Conservation (phyloP, 768 basidiomycete genomes). For the Hortiboletus flavorubellus region DNA sequence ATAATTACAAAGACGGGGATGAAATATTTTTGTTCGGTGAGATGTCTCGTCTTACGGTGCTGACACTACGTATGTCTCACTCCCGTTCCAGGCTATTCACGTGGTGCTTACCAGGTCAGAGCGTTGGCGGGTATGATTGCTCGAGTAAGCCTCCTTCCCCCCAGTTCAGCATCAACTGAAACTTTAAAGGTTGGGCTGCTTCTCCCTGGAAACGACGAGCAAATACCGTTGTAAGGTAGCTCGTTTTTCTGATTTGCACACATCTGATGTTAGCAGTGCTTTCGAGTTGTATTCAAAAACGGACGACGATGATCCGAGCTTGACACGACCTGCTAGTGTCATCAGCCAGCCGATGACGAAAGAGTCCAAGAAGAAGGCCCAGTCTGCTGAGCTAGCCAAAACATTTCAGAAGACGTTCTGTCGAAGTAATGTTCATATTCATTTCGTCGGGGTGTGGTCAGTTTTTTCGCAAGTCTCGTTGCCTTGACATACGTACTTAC, state of each 20-base stretch:
- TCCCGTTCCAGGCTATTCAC: constrained; percentile 38
- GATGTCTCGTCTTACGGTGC: background rate
- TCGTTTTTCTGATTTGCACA: background rate
- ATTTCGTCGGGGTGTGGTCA: constrained; percentile 47
- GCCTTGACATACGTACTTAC: background rate
- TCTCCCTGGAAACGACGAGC: constrained; percentile 38
- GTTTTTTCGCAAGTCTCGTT: background rate
- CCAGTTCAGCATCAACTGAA: background rate
- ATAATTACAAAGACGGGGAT: constrained; percentile 38
- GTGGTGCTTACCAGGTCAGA: constrained; percentile 47
- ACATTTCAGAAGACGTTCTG: constrained; percentile 38
- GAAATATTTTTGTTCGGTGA: constrained; percentile 41
- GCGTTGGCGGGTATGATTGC: constrained; percentile 43
- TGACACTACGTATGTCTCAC: background rate
- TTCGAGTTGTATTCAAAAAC: constrained; percentile 37
- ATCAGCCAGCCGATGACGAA: constrained; percentile 3
- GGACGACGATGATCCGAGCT: constrained; percentile 12
- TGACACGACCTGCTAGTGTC: constrained; percentile 10
- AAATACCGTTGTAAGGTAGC: constrained; percentile 36
- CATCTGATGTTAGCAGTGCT: constrained; percentile 27
- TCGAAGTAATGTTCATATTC: constrained; percentile 32
- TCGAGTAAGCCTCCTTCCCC: constrained; percentile 23
- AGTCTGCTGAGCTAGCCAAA: constrained; percentile 20
- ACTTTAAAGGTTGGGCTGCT: constrained; percentile 39
- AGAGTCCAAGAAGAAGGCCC: constrained; percentile 9